These are phyloP conservation scores for Trichoderma cornu-damae DNA, from an alignment of 2,329 filamentous ascomycete genomes.

Conservation along the genomic window DNA sequence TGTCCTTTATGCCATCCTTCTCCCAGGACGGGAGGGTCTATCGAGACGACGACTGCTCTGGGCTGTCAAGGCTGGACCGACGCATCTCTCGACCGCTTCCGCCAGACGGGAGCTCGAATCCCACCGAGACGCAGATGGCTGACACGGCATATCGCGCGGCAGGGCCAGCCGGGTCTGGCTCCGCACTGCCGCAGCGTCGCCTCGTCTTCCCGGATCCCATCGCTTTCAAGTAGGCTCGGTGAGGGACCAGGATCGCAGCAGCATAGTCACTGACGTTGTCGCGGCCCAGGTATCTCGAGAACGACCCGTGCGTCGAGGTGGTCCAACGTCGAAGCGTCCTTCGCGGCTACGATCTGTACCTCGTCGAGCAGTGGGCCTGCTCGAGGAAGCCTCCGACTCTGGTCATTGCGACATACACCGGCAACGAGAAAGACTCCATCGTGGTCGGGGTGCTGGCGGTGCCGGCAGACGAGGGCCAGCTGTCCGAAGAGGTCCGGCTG, in stretches of 20 bases:
- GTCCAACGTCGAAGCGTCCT: conserved; percentile 67
- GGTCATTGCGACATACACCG: conserved; percentile 88
- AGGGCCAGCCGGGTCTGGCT: conserved; percentile 11
- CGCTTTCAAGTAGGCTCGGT: conserved; percentile 46
- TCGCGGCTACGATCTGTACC: conserved; percentile 82
- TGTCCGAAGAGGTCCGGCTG: conserved; percentile 72
- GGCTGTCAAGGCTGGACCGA: conserved; percentile 23
- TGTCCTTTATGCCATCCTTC: conserved; percentile 38
- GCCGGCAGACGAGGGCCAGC: conserved; percentile 70
- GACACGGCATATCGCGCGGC: conserved; percentile 1
- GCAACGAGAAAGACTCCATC: conserved; percentile 73
- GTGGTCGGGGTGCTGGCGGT: conserved; percentile 75
- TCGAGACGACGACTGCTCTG: conserved; percentile 28
- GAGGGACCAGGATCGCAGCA: background rate
- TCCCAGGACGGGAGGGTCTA: conserved; percentile 28
- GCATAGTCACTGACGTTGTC: background rate
- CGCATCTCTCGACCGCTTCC: conserved; percentile 24
- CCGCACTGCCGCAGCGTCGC: conserved; percentile 37
- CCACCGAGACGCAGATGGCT: conserved; percentile 22
- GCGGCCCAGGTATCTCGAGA: conserved; percentile 66
- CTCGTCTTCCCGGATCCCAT: conserved; percentile 56
- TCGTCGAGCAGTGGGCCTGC: conserved; percentile 97
- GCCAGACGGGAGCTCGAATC: conserved; percentile 22
- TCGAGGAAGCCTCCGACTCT: conserved; percentile 86
- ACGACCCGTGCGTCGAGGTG: conserved; percentile 71